phyloP scores from a whole-genome alignment of 306 rosid genomes.

The Vachellia pachyceras region DNA sequence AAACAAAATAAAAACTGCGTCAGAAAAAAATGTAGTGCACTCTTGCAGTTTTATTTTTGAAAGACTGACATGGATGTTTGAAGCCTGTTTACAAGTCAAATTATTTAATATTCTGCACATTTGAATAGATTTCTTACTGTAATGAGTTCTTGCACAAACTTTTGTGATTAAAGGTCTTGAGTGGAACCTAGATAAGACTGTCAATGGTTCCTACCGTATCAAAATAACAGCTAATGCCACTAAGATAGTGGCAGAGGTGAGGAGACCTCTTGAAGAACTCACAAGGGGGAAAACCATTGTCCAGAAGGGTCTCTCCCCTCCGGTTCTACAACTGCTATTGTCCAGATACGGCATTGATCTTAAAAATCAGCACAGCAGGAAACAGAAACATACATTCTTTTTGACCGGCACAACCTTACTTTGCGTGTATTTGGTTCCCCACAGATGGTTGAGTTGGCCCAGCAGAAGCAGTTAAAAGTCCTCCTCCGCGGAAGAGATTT shows the following conservation, averaged over 20 bases:
- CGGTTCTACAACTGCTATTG: conserved; percentile 64
- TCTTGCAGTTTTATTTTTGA: not conserved
- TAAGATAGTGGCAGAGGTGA: conserved; percentile 72
- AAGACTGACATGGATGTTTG: conserved; percentile 21
- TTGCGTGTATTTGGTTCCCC: conserved; percentile 72
- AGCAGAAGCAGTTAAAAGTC: conserved; percentile 69
- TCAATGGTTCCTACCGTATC: conserved; percentile 74
- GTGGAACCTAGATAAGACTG: conserved; percentile 52
- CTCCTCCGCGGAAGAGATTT: conserved; percentile 66
- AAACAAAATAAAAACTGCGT: not conserved
- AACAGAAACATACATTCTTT: conserved; percentile 68
- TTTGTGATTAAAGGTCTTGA: conserved; percentile 65
- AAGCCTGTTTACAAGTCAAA: conserved; percentile 17
- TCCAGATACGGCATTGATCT: conserved; percentile 73
- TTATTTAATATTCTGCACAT: conserved; percentile 8
- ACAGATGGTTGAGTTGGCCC: conserved; percentile 56
- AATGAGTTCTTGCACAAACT: conserved; percentile 34
- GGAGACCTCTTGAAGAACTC: conserved; percentile 81
- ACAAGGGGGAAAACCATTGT: conserved; percentile 70
- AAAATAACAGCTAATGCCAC: conserved; percentile 91
- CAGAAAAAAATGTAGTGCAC: not conserved
- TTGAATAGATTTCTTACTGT: not conserved
- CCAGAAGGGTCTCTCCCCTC: conserved; percentile 66
- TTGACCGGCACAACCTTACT: conserved; percentile 65
- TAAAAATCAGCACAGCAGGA: conserved; percentile 62